Conservation (phyloP, 2,329 filamentous ascomycete genomes). For the Hypoxylon sp. region DNA sequence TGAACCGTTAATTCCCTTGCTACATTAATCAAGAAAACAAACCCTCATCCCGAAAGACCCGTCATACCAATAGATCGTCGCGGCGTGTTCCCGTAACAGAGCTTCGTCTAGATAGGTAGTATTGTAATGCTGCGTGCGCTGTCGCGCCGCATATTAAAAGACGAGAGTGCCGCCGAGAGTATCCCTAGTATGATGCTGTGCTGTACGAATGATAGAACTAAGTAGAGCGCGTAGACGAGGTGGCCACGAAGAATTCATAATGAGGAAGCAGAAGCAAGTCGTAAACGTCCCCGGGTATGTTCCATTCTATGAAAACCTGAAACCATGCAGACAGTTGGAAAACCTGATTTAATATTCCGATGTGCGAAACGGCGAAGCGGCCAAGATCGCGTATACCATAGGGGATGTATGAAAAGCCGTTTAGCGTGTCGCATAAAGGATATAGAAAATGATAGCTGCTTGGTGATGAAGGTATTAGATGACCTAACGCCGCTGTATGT, state of each 20-base stretch:
- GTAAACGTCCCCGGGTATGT: constrained; percentile 16
- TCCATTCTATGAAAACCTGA: constrained; percentile 26
- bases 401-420: constrained; percentile 14
- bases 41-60: constrained; percentile 8
- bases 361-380: constrained; percentile 20
- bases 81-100: constrained; percentile 4
- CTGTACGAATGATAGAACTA: constrained; percentile 2
- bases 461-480: constrained; percentile 32
- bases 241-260: constrained; percentile 20
- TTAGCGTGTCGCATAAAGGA: constrained; percentile 5
- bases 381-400: constrained; percentile 16
- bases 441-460: constrained; percentile 34
- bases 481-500: constrained; percentile 40
- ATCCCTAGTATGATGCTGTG: constrained; percentile 11
- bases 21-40: constrained; percentile 22
- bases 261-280: constrained; percentile 12
- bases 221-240: constrained; percentile 5
- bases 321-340: constrained; percentile 18
- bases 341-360: constrained; percentile 19
- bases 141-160: constrained; percentile 20
- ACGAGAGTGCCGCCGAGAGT: constrained; percentile 12
- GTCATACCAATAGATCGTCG: constrained; percentile 15
- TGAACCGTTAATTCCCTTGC: constrained; percentile 15
- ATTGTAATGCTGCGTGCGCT: constrained; percentile 2
- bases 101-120: constrained; percentile 9